phyloP scores from a whole-genome alignment of 2,329 filamentous ascomycete genomes.

The Sporothrix sp. region DNA sequence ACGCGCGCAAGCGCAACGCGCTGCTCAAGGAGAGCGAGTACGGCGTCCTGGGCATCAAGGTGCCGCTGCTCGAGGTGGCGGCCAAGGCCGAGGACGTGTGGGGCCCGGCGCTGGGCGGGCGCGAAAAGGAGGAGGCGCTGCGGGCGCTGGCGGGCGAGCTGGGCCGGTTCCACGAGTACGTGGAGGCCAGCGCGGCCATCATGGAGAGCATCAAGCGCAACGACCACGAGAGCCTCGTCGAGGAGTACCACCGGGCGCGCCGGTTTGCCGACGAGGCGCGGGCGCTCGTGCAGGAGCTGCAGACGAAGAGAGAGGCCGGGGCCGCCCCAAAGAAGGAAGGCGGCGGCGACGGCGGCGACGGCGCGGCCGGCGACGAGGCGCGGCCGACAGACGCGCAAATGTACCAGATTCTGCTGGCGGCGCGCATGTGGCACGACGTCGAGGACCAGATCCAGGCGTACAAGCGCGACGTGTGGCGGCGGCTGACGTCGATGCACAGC shows the following conservation, averaged over 20 bases:
- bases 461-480: constrained; percentile 83
- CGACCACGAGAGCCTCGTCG: constrained; percentile 79
- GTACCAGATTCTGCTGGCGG: constrained; percentile 78
- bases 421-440: constrained; percentile 91
- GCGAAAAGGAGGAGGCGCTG: constrained; percentile 81
- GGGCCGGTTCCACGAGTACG: constrained; percentile 68
- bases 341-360: not conserved
- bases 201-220: constrained; percentile 80
- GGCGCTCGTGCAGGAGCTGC: constrained; percentile 48
- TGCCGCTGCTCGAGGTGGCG: constrained; percentile 76
- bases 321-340: not conserved
- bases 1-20: constrained; percentile 67
- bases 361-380: constrained; percentile 19
- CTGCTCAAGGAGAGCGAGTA: constrained; percentile 88
- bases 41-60: constrained; percentile 78
- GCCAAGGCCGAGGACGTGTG: constrained; percentile 96
- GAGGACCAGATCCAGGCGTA: constrained; percentile 77
- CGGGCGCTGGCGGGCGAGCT: constrained; percentile 68
- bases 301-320: not conserved
- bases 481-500: constrained; percentile 59
- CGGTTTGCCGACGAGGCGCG: constrained; percentile 71
- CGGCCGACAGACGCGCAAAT: constrained; percentile 67
- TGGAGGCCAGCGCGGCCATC: constrained; percentile 69
- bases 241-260: constrained; percentile 77
- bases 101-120: constrained; percentile 84